These are phyloP conservation scores for Barbatosphaeria neglecta DNA, from an alignment of 495 filamentous ascomycete genomes.

Conservation along the genomic window DNA sequence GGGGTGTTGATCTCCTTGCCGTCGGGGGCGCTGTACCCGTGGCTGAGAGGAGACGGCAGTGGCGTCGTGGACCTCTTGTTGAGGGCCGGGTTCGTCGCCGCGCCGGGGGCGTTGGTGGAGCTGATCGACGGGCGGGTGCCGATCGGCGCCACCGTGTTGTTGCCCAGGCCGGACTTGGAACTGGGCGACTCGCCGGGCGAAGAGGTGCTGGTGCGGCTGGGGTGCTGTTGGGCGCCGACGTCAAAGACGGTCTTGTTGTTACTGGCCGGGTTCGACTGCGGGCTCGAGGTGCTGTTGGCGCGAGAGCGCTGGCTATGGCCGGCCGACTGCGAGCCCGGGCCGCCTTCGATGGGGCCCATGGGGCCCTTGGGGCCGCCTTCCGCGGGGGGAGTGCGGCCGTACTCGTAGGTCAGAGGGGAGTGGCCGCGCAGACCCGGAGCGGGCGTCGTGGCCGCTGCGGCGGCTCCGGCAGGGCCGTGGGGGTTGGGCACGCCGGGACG, in stretches of 20 bases:
- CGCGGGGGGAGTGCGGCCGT: conserved; percentile 29
- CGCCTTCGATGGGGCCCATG: conserved; percentile 32
- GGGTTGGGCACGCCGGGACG: conserved; percentile 40
- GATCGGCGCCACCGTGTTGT: conserved; percentile 75
- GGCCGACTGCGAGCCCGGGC: conserved; percentile 29
- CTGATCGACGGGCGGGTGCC: conserved; percentile 67
- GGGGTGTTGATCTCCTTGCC: conserved; percentile 20
- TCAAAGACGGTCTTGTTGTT: conserved; percentile 54
- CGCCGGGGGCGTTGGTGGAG: conserved; percentile 15
- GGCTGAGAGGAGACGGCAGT: conserved; percentile 76
- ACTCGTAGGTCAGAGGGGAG: conserved; percentile 40
- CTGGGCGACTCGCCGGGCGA: conserved; percentile 76
- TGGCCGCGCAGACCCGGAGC: conserved; percentile 36
- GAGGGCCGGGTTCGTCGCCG: conserved; percentile 52
- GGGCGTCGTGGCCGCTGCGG: not conserved
- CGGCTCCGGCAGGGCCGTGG: conserved; percentile 29
- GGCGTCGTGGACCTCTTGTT: conserved; percentile 86
- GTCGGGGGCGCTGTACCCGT: conserved; percentile 50
- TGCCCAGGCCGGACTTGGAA: conserved; percentile 33
- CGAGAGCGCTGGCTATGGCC: conserved; percentile 56
- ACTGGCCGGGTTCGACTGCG: conserved; percentile 58
- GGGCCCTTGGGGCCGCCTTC: conserved; percentile 41
- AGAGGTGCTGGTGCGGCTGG: conserved; percentile 76
- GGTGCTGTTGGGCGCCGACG: conserved; percentile 53
- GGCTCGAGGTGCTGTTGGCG: conserved; percentile 76